Base-by-base conservation (phyloP, 202 grass and related monocot species). In the Setaria viridis region DNA sequence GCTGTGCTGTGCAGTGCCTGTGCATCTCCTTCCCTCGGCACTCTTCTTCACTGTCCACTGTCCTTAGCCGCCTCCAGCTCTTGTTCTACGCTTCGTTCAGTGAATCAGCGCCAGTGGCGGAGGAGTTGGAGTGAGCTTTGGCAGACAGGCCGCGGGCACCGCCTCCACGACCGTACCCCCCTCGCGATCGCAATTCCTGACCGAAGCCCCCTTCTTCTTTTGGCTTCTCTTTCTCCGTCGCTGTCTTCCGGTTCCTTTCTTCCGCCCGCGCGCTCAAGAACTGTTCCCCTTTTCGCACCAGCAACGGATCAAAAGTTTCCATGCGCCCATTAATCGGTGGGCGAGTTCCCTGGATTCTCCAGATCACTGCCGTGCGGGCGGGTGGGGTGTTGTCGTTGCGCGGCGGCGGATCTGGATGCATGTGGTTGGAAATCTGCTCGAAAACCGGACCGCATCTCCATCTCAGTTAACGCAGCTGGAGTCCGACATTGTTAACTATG, bases 171-270 rank as follows among this genome's bases (percentile, higher is more conserved):
- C 11, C 50, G 14, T 6, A 46, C 50, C 11, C 0, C 12, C 14
- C 16, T 67, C 57, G 60, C 80, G 87, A 84, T n/a, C 50, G 45
- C 30, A 46, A 43, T 49, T 34, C 76, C 41, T 80, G 76, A 85
- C 76, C 60, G 6, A 71, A 60, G 19, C 12, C 33, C 77, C 73
- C 57, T 3, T 5, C 1, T 30, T 62, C 58, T 62, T 4, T 60
- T 25, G n/a, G n/a, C 57, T 25, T 29, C 10, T 30, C 21, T 21
- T 9, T 51, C 55, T 2, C 30, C 70, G 34, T 58, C 83, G 57
- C 37, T 2, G 3, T 82, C 83, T 42, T 5, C 39, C 39, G 39
- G 39, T 41, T 41, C 39, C 39, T 6, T 70, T 3, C 1, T 6
- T 21, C 2, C 56, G 7, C 5, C n/a, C 2, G 41, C 12, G 6